phyloP scores from a whole-genome alignment of 2,329 filamentous ascomycete genomes.

The Penicillium oxalicum region DNA sequence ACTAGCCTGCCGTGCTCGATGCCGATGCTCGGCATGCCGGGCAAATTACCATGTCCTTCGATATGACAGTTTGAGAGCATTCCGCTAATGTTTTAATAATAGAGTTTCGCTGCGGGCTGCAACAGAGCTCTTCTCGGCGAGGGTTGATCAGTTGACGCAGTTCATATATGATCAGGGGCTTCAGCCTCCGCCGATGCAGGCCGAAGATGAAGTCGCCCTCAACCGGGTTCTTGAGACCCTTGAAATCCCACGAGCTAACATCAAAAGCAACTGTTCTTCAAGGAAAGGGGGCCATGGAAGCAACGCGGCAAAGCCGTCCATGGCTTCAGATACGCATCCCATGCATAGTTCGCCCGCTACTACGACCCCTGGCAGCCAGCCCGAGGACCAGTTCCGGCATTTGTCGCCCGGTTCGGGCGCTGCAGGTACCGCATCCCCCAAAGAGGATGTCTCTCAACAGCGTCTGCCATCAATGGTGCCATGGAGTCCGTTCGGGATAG shows the following conservation, averaged over 20 bases:
- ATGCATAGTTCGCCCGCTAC: constrained; percentile 9
- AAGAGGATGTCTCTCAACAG: constrained; percentile 10
- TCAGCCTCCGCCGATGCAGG: constrained; percentile 35
- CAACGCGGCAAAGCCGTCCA: background rate
- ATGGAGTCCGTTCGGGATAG: constrained; percentile 20
- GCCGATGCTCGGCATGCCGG: constrained; percentile 1
- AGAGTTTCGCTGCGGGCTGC: constrained; percentile 34
- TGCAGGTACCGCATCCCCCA: constrained; percentile 8
- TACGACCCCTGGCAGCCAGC: constrained; percentile 10
- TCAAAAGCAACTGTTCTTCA: constrained; percentile 8
- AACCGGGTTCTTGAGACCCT: constrained; percentile 36
- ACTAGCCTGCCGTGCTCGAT: background rate
- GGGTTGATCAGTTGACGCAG: constrained; percentile 35
- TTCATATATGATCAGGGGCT: constrained; percentile 41
- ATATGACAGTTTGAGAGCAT: background rate
- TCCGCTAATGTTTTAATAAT: constrained; percentile 1
- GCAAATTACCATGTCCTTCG: background rate
- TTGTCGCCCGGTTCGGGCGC: constrained; percentile 3
- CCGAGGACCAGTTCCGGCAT: background rate
- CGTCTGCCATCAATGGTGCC: constrained; percentile 12
- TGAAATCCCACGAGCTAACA: constrained; percentile 25
- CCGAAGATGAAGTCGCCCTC: constrained; percentile 34
- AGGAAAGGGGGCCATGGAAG: background rate
- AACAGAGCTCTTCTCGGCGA: constrained; percentile 33
- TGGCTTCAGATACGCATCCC: constrained; percentile 6